These are phyloP conservation scores for Pisolithus thermaeus DNA, from an alignment of 1,284 basidiomycete species.

Conservation along the genomic window DNA sequence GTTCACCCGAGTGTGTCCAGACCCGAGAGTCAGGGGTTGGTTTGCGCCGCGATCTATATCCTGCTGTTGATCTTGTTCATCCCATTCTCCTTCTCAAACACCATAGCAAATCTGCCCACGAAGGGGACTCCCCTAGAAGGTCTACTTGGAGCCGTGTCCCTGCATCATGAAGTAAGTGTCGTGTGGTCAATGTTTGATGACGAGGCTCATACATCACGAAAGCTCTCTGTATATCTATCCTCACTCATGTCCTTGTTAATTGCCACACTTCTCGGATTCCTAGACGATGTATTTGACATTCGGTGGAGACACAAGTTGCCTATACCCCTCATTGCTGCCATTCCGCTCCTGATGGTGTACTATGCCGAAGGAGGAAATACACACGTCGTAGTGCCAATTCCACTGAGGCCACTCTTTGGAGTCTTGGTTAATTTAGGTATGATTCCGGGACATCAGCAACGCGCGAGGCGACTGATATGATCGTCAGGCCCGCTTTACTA, in stretches of 20 bases:
- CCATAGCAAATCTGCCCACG: constrained; percentile 47
- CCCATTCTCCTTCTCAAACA: constrained; percentile 81
- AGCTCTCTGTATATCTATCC: constrained; percentile 91
- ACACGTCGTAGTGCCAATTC: constrained; percentile 89
- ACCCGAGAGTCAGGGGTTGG: constrained; percentile 90
- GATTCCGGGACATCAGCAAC: constrained; percentile 15
- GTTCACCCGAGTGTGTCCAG: constrained; percentile 36
- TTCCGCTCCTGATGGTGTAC: constrained; percentile 94
- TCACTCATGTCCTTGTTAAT: constrained; percentile 87
- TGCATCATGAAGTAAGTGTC: constrained; percentile 75
- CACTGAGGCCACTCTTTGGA: constrained; percentile 65
- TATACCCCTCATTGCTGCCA: constrained; percentile 92
- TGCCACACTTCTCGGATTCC: constrained; percentile 90
- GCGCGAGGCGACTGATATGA: constrained; percentile 4
- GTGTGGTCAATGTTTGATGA: not conserved
- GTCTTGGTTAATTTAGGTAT: constrained; percentile 84
- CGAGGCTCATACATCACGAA: not conserved
- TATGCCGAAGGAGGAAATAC: constrained; percentile 93
- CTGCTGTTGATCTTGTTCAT: constrained; percentile 82
- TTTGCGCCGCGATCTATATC: constrained; percentile 88
- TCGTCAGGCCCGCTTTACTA: constrained; percentile 86
- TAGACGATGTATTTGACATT: constrained; percentile 98
- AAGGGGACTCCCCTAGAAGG: constrained; percentile 41
- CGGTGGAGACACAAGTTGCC: constrained; percentile 98
- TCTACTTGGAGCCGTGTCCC: constrained; percentile 70